Percentiles rank a stretch among this genome's conserved stretches.
Conservation (phyloP, 805 yeast species). For the Kodamaea jinghongensis region DNA sequence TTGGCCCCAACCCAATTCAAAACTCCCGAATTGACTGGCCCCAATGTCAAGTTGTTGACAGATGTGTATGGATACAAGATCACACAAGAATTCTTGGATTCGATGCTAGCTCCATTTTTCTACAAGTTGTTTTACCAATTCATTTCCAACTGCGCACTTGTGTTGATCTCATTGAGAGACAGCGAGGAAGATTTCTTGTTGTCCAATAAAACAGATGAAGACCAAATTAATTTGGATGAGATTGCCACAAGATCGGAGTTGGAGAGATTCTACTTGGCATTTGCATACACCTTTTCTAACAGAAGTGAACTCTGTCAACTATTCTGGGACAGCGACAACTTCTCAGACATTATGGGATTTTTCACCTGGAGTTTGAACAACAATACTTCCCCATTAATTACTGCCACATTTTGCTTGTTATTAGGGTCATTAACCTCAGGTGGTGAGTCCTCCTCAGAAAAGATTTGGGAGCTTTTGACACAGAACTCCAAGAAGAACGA, state of each 20-base stretch:
- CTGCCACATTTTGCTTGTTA: slow-evolving; percentile 78
- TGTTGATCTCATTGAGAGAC: slow-evolving; percentile 65
- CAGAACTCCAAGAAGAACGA: slow-evolving; percentile 35
- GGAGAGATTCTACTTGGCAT: slow-evolving; percentile 79
- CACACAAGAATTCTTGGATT: slow-evolving; percentile 23
- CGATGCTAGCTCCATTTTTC: slow-evolving; percentile 38
- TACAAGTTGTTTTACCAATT: slow-evolving; percentile 54
- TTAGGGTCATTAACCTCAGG: slow-evolving; percentile 71
- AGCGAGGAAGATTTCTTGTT: slow-evolving; percentile 70
- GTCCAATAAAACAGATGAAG: slow-evolving; percentile 33
- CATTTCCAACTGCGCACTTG: slow-evolving; percentile 61
- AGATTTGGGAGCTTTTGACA: slow-evolving; percentile 38
- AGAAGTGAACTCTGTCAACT: slow-evolving; percentile 55
- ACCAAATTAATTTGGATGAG: slow-evolving; percentile 49
- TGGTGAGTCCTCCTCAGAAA: slow-evolving; percentile 46
- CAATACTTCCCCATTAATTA: slow-evolving; percentile 71
- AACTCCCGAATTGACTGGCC: slow-evolving; percentile 37
- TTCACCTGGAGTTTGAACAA: slow-evolving; percentile 84
- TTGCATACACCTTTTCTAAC: slow-evolving; percentile 64
- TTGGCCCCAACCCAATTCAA: slow-evolving; percentile 50
- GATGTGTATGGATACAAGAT: slow-evolving; percentile 18
- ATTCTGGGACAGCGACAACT: slow-evolving; percentile 55
- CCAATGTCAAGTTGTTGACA: slow-evolving; percentile 31
- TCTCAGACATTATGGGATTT: slow-evolving; percentile 66
- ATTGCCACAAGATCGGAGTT: slow-evolving; percentile 76